Conservation (phyloP, 352 stramenopile genomes). For the Hyaloperonospora arabidopsidis region DNA sequence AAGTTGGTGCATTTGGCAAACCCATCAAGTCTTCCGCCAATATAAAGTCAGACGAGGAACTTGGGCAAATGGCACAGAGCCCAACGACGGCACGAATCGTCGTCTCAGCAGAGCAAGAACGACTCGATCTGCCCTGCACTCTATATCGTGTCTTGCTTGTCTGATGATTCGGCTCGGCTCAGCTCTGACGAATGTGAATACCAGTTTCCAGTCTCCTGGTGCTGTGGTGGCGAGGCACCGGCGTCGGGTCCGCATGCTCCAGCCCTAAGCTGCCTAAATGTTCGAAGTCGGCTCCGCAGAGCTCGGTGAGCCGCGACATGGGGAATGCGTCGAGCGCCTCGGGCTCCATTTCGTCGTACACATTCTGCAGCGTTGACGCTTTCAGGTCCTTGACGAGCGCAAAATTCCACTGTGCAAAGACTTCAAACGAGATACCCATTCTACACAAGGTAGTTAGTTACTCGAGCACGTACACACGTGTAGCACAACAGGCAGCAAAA, state of each 20-base stretch:
- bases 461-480: slow-evolving; percentile 1
- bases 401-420: slow-evolving; percentile 67
- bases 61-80: too few relatives aligned
- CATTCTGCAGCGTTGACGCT: slow-evolving; percentile 40
- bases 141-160: slow-evolving; percentile 1
- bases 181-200: slow-evolving; percentile 79
- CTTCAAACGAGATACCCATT: slow-evolving; percentile 55
- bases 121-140: slow-evolving; percentile 4
- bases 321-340: slow-evolving; percentile 42
- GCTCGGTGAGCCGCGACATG: slow-evolving; percentile 54
- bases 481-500: slow-evolving; percentile 8
- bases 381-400: slow-evolving; percentile 72
- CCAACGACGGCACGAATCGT: slow-evolving; percentile 11
- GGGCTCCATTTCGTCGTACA: slow-evolving; percentile 60
- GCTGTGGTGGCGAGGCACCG: slow-evolving; percentile 25
- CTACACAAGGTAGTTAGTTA: slow-evolving; percentile 28
- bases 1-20: background rate
- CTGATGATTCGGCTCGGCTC: background rate
- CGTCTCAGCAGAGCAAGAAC: slow-evolving; percentile 1
- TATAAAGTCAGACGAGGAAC: slow-evolving; percentile 10
- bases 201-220: slow-evolving; percentile 67
- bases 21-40: slow-evolving; percentile 1
- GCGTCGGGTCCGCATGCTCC: slow-evolving; percentile 61
- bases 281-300: slow-evolving; percentile 49
- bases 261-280: slow-evolving; percentile 52